A percentile compares a stretch with the other conserved stretches of the same genome.
phyloP scores from a whole-genome alignment of 202 grass and related monocot species.

The Saccharum hybrid region DNA sequence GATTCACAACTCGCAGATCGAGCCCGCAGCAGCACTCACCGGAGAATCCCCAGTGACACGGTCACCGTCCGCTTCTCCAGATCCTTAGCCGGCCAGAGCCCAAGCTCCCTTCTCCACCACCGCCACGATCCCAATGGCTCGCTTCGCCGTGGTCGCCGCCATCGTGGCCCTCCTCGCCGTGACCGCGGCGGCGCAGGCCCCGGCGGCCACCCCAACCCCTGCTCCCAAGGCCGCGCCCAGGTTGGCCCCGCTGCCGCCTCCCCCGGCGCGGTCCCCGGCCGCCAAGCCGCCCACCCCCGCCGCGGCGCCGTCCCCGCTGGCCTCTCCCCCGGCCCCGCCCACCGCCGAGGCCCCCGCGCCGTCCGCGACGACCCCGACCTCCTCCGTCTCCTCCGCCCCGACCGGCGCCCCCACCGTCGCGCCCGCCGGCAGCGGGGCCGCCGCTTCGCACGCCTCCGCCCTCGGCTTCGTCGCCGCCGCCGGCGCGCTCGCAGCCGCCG shows the following conservation, averaged over 20 bases:
- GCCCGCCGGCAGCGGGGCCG: conserved; percentile 1
- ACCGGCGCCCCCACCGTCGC: conserved; percentile 34
- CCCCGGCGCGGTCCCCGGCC: conserved; percentile 40
- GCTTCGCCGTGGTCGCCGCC: conserved; percentile 51
- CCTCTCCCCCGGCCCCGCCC: conserved; percentile 50
- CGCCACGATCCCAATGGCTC: conserved; percentile 44
- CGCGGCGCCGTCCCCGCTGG: conserved; percentile 40
- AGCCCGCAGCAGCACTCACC: not conserved
- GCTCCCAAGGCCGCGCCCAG: conserved; percentile 40
- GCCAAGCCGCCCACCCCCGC: conserved; percentile 44
- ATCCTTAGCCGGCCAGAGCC: too few relatives aligned
- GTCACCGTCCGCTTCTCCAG: not conserved
- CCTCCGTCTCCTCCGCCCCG: not conserved
- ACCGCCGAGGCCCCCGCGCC: conserved; percentile 37
- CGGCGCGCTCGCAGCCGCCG: conserved; percentile 47
- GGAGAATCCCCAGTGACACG: not conserved
- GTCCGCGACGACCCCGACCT: conserved; percentile 4
- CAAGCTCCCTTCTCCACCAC: not conserved
- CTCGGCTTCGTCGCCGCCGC: conserved; percentile 58
- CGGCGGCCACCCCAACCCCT: conserved; percentile 37
- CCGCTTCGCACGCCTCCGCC: conserved; percentile 10
- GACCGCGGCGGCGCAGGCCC: conserved; percentile 56
- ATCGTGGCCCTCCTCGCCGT: conserved; percentile 57
- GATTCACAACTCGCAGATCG: not conserved
- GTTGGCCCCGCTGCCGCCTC: conserved; percentile 50